phyloP scores from a whole-genome alignment of 2,329 filamentous ascomycete genomes.

The Colletotrichum tropicicola region DNA sequence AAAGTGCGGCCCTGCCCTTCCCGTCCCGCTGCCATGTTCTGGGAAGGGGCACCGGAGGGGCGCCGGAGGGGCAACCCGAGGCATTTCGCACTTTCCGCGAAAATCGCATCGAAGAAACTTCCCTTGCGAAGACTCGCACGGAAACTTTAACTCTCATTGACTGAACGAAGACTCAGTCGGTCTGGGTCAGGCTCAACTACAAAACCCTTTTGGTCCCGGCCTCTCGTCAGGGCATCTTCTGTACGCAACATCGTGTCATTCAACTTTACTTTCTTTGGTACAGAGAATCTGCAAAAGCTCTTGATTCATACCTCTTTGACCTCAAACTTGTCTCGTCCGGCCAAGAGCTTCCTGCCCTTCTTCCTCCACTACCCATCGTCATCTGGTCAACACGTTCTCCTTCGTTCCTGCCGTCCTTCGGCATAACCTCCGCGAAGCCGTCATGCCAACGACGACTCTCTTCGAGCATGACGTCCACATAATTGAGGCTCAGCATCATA shows the following conservation, averaged over 20 bases:
- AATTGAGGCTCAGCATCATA: no score
- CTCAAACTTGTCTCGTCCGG: no score
- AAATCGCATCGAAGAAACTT: background rate
- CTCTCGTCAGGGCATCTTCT: no score
- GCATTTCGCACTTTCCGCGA: constrained; percentile 8
- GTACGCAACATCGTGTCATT: no score
- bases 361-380: no score
- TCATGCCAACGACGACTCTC: constrained; percentile 4
- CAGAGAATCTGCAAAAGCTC: no score
- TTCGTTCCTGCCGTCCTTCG: background rate
- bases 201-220: no score
- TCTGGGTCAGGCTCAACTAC: no score
- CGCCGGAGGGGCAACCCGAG: background rate
- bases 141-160: background rate
- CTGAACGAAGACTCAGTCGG: background rate
- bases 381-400: no score
- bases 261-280: no score
- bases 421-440: background rate
- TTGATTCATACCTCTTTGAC: no score
- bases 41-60: background rate
- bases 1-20: constrained; percentile 8
- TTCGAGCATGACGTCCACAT: background rate
- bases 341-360: no score
- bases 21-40: background rate
- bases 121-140: background rate